Percentiles rank a stretch among this genome's conserved stretches.
phyloP scores from a whole-genome alignment of 1,284 basidiomycete genomes.

The Heliocybe sulcata region DNA sequence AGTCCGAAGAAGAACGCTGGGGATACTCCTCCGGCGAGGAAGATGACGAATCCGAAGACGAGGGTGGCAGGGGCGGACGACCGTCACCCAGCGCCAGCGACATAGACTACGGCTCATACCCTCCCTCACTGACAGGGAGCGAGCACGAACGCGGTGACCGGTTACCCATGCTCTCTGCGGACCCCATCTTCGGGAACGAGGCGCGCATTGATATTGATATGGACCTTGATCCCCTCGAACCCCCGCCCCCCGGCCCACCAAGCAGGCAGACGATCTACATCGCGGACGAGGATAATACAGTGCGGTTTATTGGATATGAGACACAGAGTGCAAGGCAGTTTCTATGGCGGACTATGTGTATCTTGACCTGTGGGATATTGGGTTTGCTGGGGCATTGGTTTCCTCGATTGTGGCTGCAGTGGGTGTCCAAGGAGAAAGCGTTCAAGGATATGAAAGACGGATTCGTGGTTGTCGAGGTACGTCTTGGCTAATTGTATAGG shows the following conservation, averaged over 20 bases:
- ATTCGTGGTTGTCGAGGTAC: constrained; percentile 86
- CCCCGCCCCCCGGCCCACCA: constrained; percentile 69
- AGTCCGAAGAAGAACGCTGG: constrained; percentile 40
- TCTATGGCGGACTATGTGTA: constrained; percentile 70
- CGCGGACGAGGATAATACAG: constrained; percentile 85
- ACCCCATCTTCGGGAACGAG: constrained; percentile 76
- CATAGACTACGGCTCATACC: constrained; percentile 62
- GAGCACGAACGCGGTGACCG: background rate
- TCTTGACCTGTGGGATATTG: constrained; percentile 71
- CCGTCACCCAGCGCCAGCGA: constrained; percentile 38
- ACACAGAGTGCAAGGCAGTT: constrained; percentile 55
- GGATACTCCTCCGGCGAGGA: constrained; percentile 12
- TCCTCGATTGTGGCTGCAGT: constrained; percentile 83
- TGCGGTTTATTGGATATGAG: constrained; percentile 90
- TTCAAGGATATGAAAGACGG: constrained; percentile 72
- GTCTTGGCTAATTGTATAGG: constrained; percentile 17
- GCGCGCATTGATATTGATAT: constrained; percentile 72
- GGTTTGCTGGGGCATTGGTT: constrained; percentile 91
- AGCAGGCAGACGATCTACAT: constrained; percentile 86
- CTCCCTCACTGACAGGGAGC: constrained; percentile 49
- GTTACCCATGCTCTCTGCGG: constrained; percentile 62
- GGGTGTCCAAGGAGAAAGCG: constrained; percentile 78
- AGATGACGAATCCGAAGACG: constrained; percentile 18
- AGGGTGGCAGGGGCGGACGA: constrained; percentile 12
- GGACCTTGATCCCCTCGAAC: constrained; percentile 48